These are phyloP conservation scores for Alternaria longipes DNA, from an alignment of 2,329 filamentous ascomycete species.

Conservation along the genomic window DNA sequence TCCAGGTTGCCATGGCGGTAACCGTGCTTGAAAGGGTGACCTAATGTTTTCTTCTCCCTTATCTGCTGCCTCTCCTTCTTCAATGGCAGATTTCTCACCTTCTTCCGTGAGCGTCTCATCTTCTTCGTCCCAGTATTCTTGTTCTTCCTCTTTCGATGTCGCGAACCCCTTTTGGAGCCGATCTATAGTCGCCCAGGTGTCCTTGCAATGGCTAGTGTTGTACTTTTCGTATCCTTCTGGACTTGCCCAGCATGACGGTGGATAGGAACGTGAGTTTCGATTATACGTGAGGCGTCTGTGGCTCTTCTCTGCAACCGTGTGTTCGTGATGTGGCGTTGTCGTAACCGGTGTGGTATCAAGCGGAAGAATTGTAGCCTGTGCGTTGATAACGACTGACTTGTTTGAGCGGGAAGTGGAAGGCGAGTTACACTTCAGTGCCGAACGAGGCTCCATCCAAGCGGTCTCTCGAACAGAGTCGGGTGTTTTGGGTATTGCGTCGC, in stretches of 20 bases:
- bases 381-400: conserved; percentile 3
- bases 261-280: conserved; percentile 6
- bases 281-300: not conserved
- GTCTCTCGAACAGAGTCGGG: not conserved
- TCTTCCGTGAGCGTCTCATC: not conserved
- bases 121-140: not conserved
- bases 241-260: conserved; percentile 16
- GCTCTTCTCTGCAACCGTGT: conserved; percentile 4
- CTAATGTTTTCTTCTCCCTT: too few species aligned
- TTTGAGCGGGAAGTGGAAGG: not conserved
- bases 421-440: not conserved
- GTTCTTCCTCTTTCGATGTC: not conserved
- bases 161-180: not conserved
- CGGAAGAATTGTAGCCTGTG: conserved; percentile 1
- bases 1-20: not conserved
- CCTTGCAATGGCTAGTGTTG: conserved; percentile 19
- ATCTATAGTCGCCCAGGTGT: not conserved
- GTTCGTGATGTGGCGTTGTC: conserved; percentile 15
- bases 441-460: not conserved
- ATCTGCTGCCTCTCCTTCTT: too few species aligned
- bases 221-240: conserved; percentile 22
- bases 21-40: not conserved
- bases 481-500: not conserved
- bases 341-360: not conserved
- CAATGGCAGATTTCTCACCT: too few species aligned